A percentile compares a stretch with the other conserved stretches of the same genome.
phyloP scores from a whole-genome alignment of 768 basidiomycete genomes.

The Ramaria sp. region DNA sequence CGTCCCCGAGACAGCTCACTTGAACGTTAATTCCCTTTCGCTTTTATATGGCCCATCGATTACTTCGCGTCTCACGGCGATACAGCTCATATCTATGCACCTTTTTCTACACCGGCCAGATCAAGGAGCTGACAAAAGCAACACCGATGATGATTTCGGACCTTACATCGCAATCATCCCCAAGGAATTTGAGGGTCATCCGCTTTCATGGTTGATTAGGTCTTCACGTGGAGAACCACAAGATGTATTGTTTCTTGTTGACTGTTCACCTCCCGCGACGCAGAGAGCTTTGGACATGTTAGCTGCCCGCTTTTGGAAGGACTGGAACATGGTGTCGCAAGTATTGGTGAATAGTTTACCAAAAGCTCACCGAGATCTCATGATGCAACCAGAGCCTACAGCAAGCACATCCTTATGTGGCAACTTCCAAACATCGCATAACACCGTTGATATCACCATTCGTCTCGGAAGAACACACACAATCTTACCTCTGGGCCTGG shows the following conservation, averaged over 20 bases:
- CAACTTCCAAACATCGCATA: not conserved
- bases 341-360: slow-evolving; percentile 15
- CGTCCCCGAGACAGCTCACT: slow-evolving; percentile 56
- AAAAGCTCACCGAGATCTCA: not conserved
- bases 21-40: slow-evolving; percentile 63
- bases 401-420: not conserved
- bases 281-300: slow-evolving; percentile 30
- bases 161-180: slow-evolving; percentile 79
- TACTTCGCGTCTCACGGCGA: slow-evolving; percentile 35
- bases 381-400: not conserved
- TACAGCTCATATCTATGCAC: slow-evolving; percentile 75
- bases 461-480: not conserved
- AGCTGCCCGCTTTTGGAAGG: slow-evolving; percentile 37
- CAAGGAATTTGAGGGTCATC: slow-evolving; percentile 61
- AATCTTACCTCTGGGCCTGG: slow-evolving; percentile 71
- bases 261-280: slow-evolving; percentile 39
- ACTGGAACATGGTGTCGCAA: slow-evolving; percentile 32
- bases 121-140: slow-evolving; percentile 22
- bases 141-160: slow-evolving; percentile 46
- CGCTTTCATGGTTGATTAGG: slow-evolving; percentile 62
- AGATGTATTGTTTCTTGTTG: slow-evolving; percentile 24
- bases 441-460: too few species aligned
- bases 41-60: slow-evolving; percentile 38
- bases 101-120: slow-evolving; percentile 56
- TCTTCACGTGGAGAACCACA: slow-evolving; percentile 11